Evolutionary conservation across 2,329 filamentous ascomycete genomes (phyloP).

Genomic region (Dactylonectria macrodidyma): DNA sequence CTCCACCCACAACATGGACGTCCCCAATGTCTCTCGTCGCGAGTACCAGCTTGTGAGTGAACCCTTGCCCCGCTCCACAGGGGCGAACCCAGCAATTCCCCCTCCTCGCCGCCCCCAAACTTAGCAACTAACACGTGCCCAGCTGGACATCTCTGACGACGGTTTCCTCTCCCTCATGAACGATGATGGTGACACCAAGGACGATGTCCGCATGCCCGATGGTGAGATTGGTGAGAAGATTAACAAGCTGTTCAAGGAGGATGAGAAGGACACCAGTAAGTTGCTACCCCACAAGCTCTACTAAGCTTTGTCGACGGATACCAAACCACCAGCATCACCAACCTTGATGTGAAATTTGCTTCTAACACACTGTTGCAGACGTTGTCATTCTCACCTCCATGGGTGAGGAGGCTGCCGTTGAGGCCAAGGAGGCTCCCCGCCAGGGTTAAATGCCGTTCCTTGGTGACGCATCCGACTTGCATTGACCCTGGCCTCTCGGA

Average conservation of each 20-base stretch:
- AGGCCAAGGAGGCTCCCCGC: slow-evolving; percentile 90
- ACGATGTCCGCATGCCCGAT: slow-evolving; percentile 94
- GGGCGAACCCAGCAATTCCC: slow-evolving; percentile 32
- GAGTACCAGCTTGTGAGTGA: slow-evolving; percentile 94
- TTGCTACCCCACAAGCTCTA: slow-evolving; percentile 44
- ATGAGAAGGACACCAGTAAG: slow-evolving; percentile 97
- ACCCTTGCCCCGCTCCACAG: slow-evolving; percentile 46
- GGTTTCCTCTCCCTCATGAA: slow-evolving; percentile 95
- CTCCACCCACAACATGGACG: slow-evolving; percentile 98
- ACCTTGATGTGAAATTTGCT: background rate
- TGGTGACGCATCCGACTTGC: slow-evolving; percentile 42
- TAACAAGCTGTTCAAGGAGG: slow-evolving; percentile 80
- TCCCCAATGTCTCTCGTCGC: slow-evolving; percentile 90
- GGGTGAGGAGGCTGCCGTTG: slow-evolving; percentile 93
- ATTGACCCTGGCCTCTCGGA: slow-evolving; percentile 47
- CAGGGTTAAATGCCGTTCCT: slow-evolving; percentile 46
- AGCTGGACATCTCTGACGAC: slow-evolving; percentile 96
- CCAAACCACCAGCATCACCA: background rate
- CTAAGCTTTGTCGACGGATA: background rate
- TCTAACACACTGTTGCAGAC: slow-evolving; percentile 67
- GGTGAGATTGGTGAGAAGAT: slow-evolving; percentile 92
- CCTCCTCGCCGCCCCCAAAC: slow-evolving; percentile 22
- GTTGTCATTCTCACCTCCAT: slow-evolving; percentile 95
- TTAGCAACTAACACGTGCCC: slow-evolving; percentile 37
- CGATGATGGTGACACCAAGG: slow-evolving; percentile 89